A percentile compares a stretch with the other conserved stretches of the same genome.
These are phyloP conservation scores for Tarenaya hassleriana DNA, from an alignment of 345 rosid genomes.

Conservation along the genomic window DNA sequence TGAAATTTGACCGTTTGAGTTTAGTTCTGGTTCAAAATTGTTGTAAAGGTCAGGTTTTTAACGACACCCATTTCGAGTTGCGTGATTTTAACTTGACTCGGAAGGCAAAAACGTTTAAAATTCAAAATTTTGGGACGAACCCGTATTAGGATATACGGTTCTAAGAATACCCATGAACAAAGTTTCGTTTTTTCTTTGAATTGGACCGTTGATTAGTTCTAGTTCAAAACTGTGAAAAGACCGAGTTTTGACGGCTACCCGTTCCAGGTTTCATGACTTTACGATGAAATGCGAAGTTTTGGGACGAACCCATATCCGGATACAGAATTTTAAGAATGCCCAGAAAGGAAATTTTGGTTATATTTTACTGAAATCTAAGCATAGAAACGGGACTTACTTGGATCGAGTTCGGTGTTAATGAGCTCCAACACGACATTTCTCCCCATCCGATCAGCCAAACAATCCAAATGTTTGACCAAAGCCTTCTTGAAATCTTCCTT, in stretches of 20 bases:
- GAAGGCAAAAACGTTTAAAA: not conserved
- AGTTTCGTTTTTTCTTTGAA: not conserved
- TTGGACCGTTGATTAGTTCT: no score
- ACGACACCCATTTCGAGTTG: not conserved
- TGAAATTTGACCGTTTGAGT: constrained; percentile 11
- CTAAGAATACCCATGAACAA: not conserved
- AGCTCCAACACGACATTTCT: constrained; percentile 81
- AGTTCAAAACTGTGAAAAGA: no score
- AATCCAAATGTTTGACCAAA: constrained; percentile 64
- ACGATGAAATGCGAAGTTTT: no score
- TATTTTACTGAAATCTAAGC: not conserved
- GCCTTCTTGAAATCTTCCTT: constrained; percentile 77
- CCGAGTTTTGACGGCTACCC: no score
- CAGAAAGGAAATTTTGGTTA: not conserved
- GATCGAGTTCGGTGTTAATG: constrained; percentile 71
- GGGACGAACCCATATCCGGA: not conserved
- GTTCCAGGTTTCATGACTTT: no score
- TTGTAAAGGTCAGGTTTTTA: not conserved
- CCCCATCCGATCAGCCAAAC: constrained; percentile 68
- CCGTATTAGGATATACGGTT: not conserved
- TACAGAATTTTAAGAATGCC: not conserved
- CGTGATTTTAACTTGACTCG: not conserved
- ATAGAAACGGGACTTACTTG: constrained; percentile 50
- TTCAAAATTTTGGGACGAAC: not conserved
- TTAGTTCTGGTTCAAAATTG: no score